These are phyloP conservation scores for Danielozyma ontarioensis DNA, from an alignment of 805 yeast species.

Conservation along the genomic window DNA sequence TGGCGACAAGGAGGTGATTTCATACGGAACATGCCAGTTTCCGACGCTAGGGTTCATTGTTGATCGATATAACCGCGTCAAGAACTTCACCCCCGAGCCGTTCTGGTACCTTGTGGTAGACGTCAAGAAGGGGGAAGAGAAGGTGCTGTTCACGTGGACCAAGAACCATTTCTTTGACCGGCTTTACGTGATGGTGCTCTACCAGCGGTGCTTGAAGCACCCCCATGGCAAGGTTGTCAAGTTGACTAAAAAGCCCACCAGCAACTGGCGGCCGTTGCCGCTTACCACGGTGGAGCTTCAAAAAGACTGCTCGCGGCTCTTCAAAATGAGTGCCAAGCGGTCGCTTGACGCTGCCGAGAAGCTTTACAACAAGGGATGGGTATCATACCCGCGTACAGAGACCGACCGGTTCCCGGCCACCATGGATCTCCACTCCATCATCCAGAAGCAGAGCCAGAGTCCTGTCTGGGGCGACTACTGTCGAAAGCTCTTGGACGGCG, in stretches of 20 bases:
- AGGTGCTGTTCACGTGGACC: slow-evolving; percentile 61
- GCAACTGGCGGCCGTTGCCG: slow-evolving; percentile 82
- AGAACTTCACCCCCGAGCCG: slow-evolving; percentile 65
- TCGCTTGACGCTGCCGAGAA: slow-evolving; percentile 77
- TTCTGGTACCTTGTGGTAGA: slow-evolving; percentile 72
- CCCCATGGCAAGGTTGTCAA: slow-evolving; percentile 47
- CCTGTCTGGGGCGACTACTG: slow-evolving; percentile 75
- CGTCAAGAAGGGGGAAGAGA: slow-evolving; percentile 37
- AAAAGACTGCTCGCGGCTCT: slow-evolving; percentile 70
- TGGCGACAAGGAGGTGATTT: slow-evolving; percentile 40
- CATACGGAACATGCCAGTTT: slow-evolving; percentile 93
- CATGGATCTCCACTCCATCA: slow-evolving; percentile 63
- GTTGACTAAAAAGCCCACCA: slow-evolving; percentile 56
- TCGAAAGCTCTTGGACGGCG: slow-evolving; percentile 26
- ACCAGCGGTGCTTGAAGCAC: slow-evolving; percentile 57
- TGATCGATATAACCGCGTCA: slow-evolving; percentile 76
- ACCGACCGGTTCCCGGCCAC: slow-evolving; percentile 78
- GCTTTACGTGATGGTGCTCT: slow-evolving; percentile 54
- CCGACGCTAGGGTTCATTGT: slow-evolving; percentile 97
- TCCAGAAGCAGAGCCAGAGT: slow-evolving; percentile 55
- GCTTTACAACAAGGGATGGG: slow-evolving; percentile 76
- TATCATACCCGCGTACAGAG: slow-evolving; percentile 97
- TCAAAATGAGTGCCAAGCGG: slow-evolving; percentile 74
- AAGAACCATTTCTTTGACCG: slow-evolving; percentile 71
- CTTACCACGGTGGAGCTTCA: slow-evolving; percentile 92